Evolutionary conservation across 1,139 yeast genomes (phyloP), one percentile per base, ranked within the genome.

Genomic region (Eremothecium gossypii): DNA sequence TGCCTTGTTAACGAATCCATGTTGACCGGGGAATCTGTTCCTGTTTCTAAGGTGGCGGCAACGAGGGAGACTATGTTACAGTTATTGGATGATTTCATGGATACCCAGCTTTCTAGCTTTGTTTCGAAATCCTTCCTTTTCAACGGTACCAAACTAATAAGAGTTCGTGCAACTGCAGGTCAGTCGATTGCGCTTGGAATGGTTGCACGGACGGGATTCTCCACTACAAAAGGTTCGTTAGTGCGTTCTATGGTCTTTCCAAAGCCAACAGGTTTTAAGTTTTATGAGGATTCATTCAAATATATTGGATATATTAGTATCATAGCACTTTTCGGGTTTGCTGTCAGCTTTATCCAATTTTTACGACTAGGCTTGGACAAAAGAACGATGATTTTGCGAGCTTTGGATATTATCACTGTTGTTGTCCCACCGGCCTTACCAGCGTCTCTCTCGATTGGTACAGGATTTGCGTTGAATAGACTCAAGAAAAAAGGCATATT

Each of bases 341-440:
- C 80, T 7, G 74, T 84, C 48, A 85, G 95, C 31, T 84, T 95
- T 1, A 70, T 82, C 49, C 85, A 86, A 57, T 93, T 91, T 60
- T 73, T 91, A 45, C 70, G 77, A 53, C 66, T 93, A 53, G 91
- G 93, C 0, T 63, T 89, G 38, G 78, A 83, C 3, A 74, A 74
- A 45, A 72, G 70, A 39, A 64, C 83, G 29, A 91, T 91, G 70
- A 70, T 89, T 8, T 68, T 93, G 44, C 74, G 99, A 53, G 97
- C 97, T 0, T 68, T 93, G 47, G 99, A 91, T 65, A 76, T 91
- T 44, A 83, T 91, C 43, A 91, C 99, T 0, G 87, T 91, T 58
- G 98, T 93, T 9, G 96, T 91, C 1, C 99, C 99, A 2, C 99
- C 99, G 1, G 98, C 98, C 0, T 70, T 91, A 41, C 99, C 99